Evolutionary conservation across 352 stramenopile genomes (phyloP).

Genomic region (Phytophthora europaea): DNA sequence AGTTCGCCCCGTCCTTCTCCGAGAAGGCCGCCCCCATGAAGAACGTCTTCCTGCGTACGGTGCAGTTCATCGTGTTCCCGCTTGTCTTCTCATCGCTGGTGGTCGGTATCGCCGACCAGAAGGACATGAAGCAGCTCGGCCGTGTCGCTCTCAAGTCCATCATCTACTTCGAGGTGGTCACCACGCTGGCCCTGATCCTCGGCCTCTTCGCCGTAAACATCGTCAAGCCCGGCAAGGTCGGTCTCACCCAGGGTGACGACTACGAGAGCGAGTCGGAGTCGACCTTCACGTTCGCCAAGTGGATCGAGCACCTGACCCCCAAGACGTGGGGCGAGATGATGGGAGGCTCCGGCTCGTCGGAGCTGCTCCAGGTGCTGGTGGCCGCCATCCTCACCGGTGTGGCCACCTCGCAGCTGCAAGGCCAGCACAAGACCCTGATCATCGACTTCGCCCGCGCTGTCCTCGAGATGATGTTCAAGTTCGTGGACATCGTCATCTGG

Average conservation of each 20-base stretch:
- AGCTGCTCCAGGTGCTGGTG: conserved; percentile 67
- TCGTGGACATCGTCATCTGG: conserved; percentile 77
- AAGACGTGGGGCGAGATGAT: conserved; percentile 83
- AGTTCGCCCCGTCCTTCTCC: conserved; percentile 57
- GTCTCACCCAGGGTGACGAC: conserved; percentile 46
- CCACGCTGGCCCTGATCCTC: conserved; percentile 56
- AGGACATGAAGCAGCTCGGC: conserved; percentile 69
- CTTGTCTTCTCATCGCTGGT: conserved; percentile 72
- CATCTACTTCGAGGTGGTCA: conserved; percentile 76
- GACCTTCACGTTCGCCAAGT: conserved; percentile 56
- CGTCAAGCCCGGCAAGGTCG: conserved; percentile 58
- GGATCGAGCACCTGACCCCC: conserved; percentile 69
- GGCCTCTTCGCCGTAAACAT: conserved; percentile 65
- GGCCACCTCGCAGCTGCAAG: conserved; percentile 43
- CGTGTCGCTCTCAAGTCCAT: conserved; percentile 65
- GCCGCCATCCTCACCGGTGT: conserved; percentile 57
- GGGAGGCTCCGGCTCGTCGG: conserved; percentile 60
- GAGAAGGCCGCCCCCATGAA: conserved; percentile 63
- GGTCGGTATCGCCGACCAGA: conserved; percentile 63
- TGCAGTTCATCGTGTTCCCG: conserved; percentile 77
- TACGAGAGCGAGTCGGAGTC: conserved; percentile 32
- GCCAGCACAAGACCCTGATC: conserved; percentile 54
- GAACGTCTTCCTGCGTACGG: conserved; percentile 61
- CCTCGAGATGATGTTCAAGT: conserved; percentile 79
- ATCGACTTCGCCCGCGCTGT: conserved; percentile 52